Base-by-base conservation (phyloP, 306 rosid species). In the Medicago truncatula region DNA sequence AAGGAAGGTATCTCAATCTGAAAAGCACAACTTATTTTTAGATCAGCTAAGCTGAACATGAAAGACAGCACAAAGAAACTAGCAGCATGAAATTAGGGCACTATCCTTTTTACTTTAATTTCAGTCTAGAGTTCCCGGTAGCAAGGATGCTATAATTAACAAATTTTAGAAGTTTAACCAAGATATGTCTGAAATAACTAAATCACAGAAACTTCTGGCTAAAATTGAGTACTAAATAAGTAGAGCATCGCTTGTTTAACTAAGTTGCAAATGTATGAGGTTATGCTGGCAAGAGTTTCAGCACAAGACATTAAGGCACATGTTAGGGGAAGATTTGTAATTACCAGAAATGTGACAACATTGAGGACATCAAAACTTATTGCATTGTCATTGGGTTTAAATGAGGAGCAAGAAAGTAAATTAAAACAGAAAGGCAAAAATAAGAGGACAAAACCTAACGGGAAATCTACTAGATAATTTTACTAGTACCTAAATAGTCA, bases 401-500 rank as follows among this genome's bases (percentile, higher is more conserved):
- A 70, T 56, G 46, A 47, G 58, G 62, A 65, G 17, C 9, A 4
- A 31, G 9, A 9, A n/a, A 47, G 75, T 6, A 15, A 64, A 58
- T 25, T 49, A 40, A 72, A 43, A 84, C 69, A 70, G 56, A 54
- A 69, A 10, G 11, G 44, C 17, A 25, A 18, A 49, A 31, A 44
- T 15, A 28, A 16, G 83, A 77, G 38, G 73, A 77, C 59, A 18
- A 81, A 67, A 56, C 46, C 67, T 28, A 70, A 40, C 74, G 25
- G 78, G 9, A 57, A 81, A 75, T 76, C 71, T 58, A 83, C 90
- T 84, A 50, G 82, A 84, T 81, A 17, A 84, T 83, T 71, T 83
- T 85, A 46, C 80, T 71, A 57, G 83, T 86, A 84, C 91, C 96
- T 77, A 68, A 85, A 83, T 71, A 86, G 54, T 87, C 97, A 61